phyloP scores from a whole-genome alignment of 2,329 filamentous ascomycete species.

The Cordyceps fumosorosea region DNA sequence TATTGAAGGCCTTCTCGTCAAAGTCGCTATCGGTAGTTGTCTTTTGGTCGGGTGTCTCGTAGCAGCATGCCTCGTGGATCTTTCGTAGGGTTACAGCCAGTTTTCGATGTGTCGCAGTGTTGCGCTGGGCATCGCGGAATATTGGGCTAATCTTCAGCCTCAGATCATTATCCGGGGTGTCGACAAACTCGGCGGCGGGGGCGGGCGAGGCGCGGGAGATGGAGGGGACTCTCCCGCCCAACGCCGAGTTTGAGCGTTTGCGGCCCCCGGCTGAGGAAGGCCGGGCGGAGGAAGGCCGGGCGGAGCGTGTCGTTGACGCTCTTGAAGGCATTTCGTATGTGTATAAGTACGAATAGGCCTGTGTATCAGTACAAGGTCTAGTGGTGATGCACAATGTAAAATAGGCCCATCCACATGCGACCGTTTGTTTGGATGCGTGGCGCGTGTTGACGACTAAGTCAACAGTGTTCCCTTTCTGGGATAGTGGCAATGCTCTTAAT shows the following conservation, averaged over 20 bases:
- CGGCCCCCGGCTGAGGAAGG: slow-evolving; percentile 35
- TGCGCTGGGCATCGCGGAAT: slow-evolving; percentile 79
- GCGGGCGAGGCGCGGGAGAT: slow-evolving; percentile 41
- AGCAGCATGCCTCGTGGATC: slow-evolving; percentile 78
- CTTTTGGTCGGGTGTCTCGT: slow-evolving; percentile 49
- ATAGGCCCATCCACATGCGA: neutral
- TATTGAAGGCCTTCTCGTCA: slow-evolving; percentile 80
- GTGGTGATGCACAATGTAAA: slow-evolving; percentile 5
- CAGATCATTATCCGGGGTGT: slow-evolving; percentile 63
- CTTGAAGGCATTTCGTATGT: slow-evolving; percentile 41
- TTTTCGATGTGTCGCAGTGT: slow-evolving; percentile 84
- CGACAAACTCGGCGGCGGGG: slow-evolving; percentile 70
- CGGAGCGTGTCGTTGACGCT: slow-evolving; percentile 37
- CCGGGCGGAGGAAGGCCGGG: slow-evolving; percentile 39
- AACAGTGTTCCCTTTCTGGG: slow-evolving; percentile 27
- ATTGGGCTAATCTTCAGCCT: slow-evolving; percentile 67
- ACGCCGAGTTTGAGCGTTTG: slow-evolving; percentile 32
- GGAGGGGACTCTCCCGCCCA: slow-evolving; percentile 36
- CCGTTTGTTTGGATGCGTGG: slow-evolving; percentile 14
- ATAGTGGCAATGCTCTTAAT: slow-evolving; percentile 17
- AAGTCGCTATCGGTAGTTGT: slow-evolving; percentile 57
- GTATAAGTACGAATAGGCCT: neutral
- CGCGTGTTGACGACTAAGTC: slow-evolving; percentile 18
- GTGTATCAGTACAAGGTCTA: neutral
- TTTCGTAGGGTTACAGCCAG: slow-evolving; percentile 82